Conservation (phyloP, 2,329 filamentous ascomycete genomes). For the Torrubiella hemipterigena region DNA sequence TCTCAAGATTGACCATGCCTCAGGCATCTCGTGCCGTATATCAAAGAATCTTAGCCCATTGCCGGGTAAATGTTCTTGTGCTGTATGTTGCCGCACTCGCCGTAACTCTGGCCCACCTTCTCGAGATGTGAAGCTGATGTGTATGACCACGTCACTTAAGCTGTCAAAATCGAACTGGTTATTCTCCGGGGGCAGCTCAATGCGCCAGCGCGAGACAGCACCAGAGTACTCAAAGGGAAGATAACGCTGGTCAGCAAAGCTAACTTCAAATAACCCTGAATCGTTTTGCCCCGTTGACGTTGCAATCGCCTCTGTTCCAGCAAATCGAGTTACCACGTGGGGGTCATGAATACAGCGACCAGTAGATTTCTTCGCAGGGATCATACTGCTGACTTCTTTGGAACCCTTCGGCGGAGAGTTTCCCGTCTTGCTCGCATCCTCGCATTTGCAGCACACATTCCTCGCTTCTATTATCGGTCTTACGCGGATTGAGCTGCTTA, state of each 20-base stretch:
- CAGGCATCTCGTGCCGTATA: conserved; percentile 3
- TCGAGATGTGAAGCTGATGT: conserved; percentile 20
- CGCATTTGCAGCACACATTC: conserved; percentile 1
- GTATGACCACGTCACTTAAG: conserved; percentile 21
- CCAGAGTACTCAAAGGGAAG: conserved; percentile 26
- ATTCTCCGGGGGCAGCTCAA: conserved; percentile 15
- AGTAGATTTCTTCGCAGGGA: too few species aligned
- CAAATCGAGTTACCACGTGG: conserved; percentile 3
- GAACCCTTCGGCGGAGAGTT: too few species aligned
- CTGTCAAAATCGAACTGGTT: conserved; percentile 19
- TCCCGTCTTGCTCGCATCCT: neutral
- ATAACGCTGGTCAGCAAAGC: conserved; percentile 17
- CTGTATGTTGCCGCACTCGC: conserved; percentile 1
- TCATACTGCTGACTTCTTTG: too few species aligned
- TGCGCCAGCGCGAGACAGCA: conserved; percentile 16
- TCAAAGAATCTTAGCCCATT: conserved; percentile 4
- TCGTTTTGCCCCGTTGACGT: conserved; percentile 11
- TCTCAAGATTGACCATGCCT: conserved; percentile 2
- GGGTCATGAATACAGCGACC: conserved; percentile 4
- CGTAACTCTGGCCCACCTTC: conserved; percentile 13
- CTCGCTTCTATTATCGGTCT: conserved; percentile 1
- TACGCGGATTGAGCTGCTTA: conserved; percentile 3
- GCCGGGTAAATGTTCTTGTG: conserved; percentile 2
- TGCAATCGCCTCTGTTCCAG: conserved; percentile 6
- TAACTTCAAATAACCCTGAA: conserved; percentile 20